Evolutionary conservation across 83 land plant genomes (phyloP).

Genomic region (Isoetes engelmannii): DNA sequence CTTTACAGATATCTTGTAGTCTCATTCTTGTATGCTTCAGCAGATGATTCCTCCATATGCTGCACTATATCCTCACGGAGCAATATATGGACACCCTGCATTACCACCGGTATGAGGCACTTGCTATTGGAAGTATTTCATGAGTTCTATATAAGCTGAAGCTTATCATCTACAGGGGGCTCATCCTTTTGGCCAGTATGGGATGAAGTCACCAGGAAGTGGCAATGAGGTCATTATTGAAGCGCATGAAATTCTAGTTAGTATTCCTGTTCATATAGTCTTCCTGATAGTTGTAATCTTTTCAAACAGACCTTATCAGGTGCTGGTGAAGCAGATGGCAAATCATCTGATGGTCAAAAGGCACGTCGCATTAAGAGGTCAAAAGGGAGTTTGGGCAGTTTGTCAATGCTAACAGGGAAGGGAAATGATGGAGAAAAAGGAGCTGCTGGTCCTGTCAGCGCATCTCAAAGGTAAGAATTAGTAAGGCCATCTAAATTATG

Average conservation of each 20-base stretch:
- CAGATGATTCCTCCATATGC: conserved; percentile 57
- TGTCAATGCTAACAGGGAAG: conserved; percentile 54
- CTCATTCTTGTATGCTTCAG: conserved; percentile 65
- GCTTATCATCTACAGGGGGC: conserved; percentile 40
- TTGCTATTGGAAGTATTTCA: background rate
- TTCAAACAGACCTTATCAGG: background rate
- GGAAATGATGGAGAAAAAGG: conserved; percentile 47
- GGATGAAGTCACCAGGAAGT: conserved; percentile 49
- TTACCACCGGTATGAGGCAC: conserved; percentile 52
- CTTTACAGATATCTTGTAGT: conserved; percentile 49
- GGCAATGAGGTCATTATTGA: conserved; percentile 29
- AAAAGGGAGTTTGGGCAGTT: conserved; percentile 66
- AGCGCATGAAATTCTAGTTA: no score
- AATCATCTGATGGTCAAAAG: conserved; percentile 39
- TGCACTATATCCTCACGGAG: conserved; percentile 84
- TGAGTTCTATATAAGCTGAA: background rate
- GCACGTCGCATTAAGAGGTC: conserved; percentile 55
- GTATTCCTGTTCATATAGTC: no score
- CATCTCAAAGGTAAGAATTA: no score
- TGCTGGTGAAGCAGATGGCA: conserved; percentile 32
- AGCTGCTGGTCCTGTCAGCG: conserved; percentile 47
- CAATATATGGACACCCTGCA: conserved; percentile 77
- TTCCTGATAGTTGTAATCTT: no score
- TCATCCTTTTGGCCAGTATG: conserved; percentile 62
- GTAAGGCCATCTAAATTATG: no score